Evolutionary conservation across 2,329 filamentous ascomycete species (phyloP).

Genomic region (Hypomyces perniciosus): DNA sequence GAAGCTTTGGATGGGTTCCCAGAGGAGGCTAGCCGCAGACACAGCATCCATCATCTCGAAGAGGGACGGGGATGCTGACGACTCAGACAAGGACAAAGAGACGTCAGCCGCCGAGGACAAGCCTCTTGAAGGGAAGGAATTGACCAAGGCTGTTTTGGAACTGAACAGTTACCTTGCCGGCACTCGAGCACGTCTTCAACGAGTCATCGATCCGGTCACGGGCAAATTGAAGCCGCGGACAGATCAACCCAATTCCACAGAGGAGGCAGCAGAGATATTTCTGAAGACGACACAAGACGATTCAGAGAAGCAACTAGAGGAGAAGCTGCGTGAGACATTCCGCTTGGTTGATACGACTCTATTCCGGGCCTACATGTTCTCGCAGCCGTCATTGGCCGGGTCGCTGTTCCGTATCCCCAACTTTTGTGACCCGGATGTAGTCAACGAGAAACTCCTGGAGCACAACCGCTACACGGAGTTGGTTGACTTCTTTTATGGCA

Average conservation of each 20-base stretch:
- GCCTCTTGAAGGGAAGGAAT: conserved; percentile 69
- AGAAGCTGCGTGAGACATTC: conserved; percentile 69
- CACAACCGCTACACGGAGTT: conserved; percentile 85
- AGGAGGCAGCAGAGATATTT: conserved; percentile 50
- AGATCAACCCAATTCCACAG: conserved; percentile 37
- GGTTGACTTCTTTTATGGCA: conserved; percentile 96
- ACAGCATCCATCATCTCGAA: conserved; percentile 56
- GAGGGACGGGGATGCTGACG: conserved; percentile 49
- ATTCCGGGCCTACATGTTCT: conserved; percentile 93
- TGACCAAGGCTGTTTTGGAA: conserved; percentile 74
- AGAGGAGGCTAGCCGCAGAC: conserved; percentile 44
- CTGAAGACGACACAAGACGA: conserved; percentile 43
- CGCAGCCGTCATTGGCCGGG: conserved; percentile 74
- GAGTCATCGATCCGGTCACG: conserved; percentile 56
- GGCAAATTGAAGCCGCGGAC: conserved; percentile 52
- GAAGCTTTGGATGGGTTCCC: conserved; percentile 45
- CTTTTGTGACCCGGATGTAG: conserved; percentile 92
- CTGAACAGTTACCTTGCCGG: conserved; percentile 85
- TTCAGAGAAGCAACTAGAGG: conserved; percentile 57
- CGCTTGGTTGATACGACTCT: conserved; percentile 87
- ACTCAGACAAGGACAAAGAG: conserved; percentile 48
- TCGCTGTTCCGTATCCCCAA: conserved; percentile 93
- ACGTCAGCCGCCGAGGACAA: conserved; percentile 40
- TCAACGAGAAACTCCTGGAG: conserved; percentile 87
- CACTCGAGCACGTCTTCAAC: conserved; percentile 62